Evolutionary conservation across 2,329 filamentous ascomycete species (phyloP).

Genomic region (Fusarium zealandicum): DNA sequence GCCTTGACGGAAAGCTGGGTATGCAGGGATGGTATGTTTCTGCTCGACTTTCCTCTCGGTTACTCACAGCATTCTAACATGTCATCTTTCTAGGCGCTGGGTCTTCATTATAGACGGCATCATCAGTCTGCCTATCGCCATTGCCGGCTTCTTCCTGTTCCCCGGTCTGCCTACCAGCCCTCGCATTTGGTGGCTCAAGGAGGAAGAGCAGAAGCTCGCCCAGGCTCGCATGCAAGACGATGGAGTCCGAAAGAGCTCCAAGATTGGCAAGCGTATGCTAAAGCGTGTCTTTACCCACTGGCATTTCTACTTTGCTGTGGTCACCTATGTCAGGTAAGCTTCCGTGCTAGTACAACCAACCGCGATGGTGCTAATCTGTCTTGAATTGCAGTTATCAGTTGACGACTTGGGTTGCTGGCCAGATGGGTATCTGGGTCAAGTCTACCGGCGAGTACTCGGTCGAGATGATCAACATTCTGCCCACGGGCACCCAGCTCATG

Average conservation of each 20-base stretch:
- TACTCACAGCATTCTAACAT: not conserved
- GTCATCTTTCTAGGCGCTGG: slow-evolving; percentile 36
- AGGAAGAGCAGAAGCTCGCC: slow-evolving; percentile 37
- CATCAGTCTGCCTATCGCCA: slow-evolving; percentile 42
- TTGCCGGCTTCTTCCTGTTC: slow-evolving; percentile 41
- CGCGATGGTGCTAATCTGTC: not conserved
- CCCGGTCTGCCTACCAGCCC: slow-evolving; percentile 39
- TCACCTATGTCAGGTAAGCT: slow-evolving; percentile 34
- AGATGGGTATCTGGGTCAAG: slow-evolving; percentile 42
- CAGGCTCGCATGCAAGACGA: slow-evolving; percentile 36
- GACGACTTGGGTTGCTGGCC: slow-evolving; percentile 34
- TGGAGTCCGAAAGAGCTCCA: slow-evolving; percentile 31
- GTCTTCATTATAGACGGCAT: slow-evolving; percentile 48
- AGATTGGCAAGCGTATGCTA: slow-evolving; percentile 39
- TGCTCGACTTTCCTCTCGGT: not conserved
- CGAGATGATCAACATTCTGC: slow-evolving; percentile 38
- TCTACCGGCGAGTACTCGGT: slow-evolving; percentile 29
- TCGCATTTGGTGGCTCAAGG: slow-evolving; percentile 39
- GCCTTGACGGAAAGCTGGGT: slow-evolving; percentile 22
- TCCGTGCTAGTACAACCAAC: not conserved
- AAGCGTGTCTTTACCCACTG: slow-evolving; percentile 38
- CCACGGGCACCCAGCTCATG: slow-evolving; percentile 37
- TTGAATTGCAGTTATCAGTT: slow-evolving; percentile 23
- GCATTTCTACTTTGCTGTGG: slow-evolving; percentile 40
- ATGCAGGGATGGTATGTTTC: slow-evolving; percentile 26